These are phyloP conservation scores for Saposhnikovia divaricata DNA, from an alignment of 129 eudicot genomes.

Conservation along the genomic window DNA sequence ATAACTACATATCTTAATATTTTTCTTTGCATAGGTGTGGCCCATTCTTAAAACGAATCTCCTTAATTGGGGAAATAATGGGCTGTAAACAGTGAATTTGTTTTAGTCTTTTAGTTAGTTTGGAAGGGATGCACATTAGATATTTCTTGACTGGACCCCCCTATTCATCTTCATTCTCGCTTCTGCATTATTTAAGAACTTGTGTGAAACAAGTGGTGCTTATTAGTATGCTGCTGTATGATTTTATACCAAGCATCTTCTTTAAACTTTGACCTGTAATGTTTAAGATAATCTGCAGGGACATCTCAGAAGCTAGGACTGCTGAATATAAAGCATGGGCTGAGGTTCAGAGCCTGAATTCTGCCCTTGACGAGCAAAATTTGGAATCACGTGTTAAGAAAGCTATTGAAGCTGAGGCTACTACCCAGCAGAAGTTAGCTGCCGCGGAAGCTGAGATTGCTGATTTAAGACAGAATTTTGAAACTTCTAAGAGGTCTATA, in stretches of 20 bases:
- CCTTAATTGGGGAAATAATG: no score
- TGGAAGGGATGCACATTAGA: no score
- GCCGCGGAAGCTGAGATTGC: constrained; percentile 96
- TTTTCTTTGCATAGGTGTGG: no score
- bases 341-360: constrained; percentile 59
- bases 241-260: not conserved
- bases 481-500: constrained; percentile 54
- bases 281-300: constrained; percentile 39
- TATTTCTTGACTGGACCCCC: no score
- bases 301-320: constrained; percentile 65
- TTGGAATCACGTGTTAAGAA: constrained; percentile 76
- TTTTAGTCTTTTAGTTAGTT: no score
- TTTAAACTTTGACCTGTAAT: not conserved
- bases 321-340: constrained; percentile 84
- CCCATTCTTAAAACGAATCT: no score
- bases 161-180: no score
- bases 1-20: no score
- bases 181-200: no score
- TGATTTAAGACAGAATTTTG: constrained; percentile 63
- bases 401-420: constrained; percentile 88
- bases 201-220: not conserved
- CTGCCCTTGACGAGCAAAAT: constrained; percentile 69
- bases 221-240: not conserved
- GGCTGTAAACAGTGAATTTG: no score
- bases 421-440: constrained; percentile 76